phyloP scores from a whole-genome alignment of 768 basidiomycete genomes.

The Lactifluus pinguis region DNA sequence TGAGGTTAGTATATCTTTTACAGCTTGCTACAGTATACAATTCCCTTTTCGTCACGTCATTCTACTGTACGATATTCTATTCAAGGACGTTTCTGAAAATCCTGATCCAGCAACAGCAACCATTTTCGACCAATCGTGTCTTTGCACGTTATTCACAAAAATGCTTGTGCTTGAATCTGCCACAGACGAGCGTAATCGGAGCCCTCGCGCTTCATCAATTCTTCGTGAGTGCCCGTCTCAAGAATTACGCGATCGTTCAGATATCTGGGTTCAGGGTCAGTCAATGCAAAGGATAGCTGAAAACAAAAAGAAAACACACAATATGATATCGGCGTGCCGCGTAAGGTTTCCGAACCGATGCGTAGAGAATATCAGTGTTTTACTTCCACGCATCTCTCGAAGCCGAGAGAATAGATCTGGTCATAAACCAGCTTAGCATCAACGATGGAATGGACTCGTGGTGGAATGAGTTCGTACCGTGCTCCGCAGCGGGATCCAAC shows the following conservation, averaged over 20 bases:
- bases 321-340: conserved; percentile 34
- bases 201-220: conserved; percentile 44
- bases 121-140: not conserved
- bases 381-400: conserved; percentile 56
- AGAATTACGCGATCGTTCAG: conserved; percentile 53
- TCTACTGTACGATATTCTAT: too few species aligned
- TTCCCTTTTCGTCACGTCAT: too few species aligned
- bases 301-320: conserved; percentile 3
- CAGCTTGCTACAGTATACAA: too few species aligned
- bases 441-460: conserved; percentile 20
- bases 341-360: conserved; percentile 66
- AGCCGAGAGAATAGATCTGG: conserved; percentile 64
- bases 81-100: too few species aligned
- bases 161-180: conserved; percentile 65
- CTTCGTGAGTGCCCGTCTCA: conserved; percentile 61
- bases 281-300: not conserved
- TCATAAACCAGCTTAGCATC: not conserved
- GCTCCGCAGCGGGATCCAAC: conserved; percentile 67
- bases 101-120: too few species aligned
- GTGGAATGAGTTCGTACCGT: conserved; percentile 32
- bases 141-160: conserved; percentile 24
- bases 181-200: conserved; percentile 63
- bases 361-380: conserved; percentile 78
- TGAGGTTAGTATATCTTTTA: too few species aligned
- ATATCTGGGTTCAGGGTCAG: conserved; percentile 36